A percentile compares a stretch with the other conserved stretches of the same genome.
Evolutionary conservation across 345 rosid species (phyloP).

Genomic region (Ceriops tagal): DNA sequence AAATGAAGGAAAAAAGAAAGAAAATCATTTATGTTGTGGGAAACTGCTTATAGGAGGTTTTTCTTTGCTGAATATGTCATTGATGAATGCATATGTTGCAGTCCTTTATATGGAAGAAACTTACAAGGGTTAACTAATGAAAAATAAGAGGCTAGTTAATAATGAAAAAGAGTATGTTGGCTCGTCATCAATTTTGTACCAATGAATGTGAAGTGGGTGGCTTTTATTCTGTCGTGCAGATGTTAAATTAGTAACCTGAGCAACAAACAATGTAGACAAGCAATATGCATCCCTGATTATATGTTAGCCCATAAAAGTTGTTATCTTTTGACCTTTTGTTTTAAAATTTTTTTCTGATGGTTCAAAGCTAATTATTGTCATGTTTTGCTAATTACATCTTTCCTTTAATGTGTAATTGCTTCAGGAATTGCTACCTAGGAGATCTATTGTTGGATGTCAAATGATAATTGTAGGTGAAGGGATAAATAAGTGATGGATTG

Average conservation of each 20-base stretch:
- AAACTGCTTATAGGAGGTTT: not conserved
- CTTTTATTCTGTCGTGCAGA: not conserved
- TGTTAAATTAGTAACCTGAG: slow-evolving; percentile 5
- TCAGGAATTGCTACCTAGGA: slow-evolving; percentile 78
- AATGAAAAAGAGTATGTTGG: not conserved
- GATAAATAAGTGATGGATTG: slow-evolving; percentile 37
- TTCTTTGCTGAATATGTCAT: not conserved
- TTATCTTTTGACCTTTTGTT: not conserved
- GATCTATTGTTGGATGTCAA: slow-evolving; percentile 38
- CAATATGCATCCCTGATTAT: not conserved
- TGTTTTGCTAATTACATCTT: slow-evolving; percentile 3
- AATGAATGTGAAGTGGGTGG: not conserved
- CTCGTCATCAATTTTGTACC: not conserved
- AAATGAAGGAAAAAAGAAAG: not conserved
- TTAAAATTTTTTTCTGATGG: not conserved
- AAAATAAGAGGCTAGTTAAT: not conserved
- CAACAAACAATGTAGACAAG: not conserved
- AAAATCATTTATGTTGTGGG: not conserved
- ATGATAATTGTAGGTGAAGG: slow-evolving; percentile 41
- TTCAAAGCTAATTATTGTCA: not conserved
- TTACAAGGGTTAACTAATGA: not conserved
- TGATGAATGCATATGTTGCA: not conserved
- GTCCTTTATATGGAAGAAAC: not conserved
- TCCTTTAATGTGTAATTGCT: slow-evolving; percentile 15
- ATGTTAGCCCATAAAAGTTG: not conserved